Evolutionary conservation across 2,329 filamentous ascomycete species (phyloP).

Genomic region (Westerdykella ornata): DNA sequence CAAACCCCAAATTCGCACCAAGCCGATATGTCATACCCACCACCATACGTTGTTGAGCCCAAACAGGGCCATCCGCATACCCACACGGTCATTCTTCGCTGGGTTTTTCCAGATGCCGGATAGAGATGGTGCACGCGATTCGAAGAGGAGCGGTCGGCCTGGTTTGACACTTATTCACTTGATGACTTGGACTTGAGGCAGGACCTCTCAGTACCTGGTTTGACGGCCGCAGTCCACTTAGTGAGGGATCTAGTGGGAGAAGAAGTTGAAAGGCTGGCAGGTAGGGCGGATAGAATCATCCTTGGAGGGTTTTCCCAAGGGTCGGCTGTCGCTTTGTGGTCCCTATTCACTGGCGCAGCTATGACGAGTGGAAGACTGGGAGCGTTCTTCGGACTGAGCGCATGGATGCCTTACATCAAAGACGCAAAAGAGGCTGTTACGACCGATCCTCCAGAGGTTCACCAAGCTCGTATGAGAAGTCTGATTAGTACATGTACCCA

Average conservation of each 20-base stretch:
- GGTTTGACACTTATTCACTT: slow-evolving; percentile 49
- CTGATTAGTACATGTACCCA: slow-evolving; percentile 3
- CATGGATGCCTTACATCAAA: slow-evolving; percentile 16
- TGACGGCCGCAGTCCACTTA: slow-evolving; percentile 36
- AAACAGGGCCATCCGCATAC: slow-evolving; percentile 27
- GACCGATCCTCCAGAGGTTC: neutral
- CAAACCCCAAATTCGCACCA: neutral
- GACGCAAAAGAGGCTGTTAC: slow-evolving; percentile 6
- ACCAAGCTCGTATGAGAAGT: neutral
- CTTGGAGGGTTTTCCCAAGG: slow-evolving; percentile 23
- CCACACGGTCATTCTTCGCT: slow-evolving; percentile 45
- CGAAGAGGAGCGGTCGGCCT: slow-evolving; percentile 37
- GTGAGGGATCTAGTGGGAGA: slow-evolving; percentile 19
- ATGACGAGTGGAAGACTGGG: slow-evolving; percentile 3
- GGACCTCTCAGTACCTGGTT: slow-evolving; percentile 39
- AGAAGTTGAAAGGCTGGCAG: slow-evolving; percentile 10
- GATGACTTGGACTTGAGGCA: slow-evolving; percentile 39
- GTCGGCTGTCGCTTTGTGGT: slow-evolving; percentile 15
- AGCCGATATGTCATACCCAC: slow-evolving; percentile 1
- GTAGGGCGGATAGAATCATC: slow-evolving; percentile 9
- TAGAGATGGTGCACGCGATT: slow-evolving; percentile 20
- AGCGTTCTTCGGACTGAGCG: slow-evolving; percentile 14
- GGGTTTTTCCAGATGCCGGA: slow-evolving; percentile 47
- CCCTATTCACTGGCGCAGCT: slow-evolving; percentile 9
- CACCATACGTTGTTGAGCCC: slow-evolving; percentile 5